Evolutionary conservation across 1,284 basidiomycete genomes (phyloP), one percentile per base, ranked within the genome.

Genomic region (Xerocomus nothofagi): DNA sequence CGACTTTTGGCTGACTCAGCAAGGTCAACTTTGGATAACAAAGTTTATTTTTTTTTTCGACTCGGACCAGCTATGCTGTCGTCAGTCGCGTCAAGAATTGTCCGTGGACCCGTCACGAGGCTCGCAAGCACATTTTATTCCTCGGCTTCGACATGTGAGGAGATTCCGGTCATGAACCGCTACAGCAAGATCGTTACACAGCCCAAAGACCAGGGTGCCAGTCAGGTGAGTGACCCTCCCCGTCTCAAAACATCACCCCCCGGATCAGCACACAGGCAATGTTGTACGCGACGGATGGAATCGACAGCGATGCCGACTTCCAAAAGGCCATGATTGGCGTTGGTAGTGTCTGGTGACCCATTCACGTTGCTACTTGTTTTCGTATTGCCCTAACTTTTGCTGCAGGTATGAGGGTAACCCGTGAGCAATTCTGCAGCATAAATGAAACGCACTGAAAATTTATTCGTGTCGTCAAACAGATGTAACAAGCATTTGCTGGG

Each of bases 281-380:
- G 94, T 73, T 98, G 41, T 98, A 94, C 69, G 94, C 93, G 18
- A 98, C 94, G 1, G 94, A 97, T 24, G 93, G 92, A 23, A 80
- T 98, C 53, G 74, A 81, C 26, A 73, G 63, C 23, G 86, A 93
- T 56, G 79, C 76, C 11, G 94, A 98, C 71, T 86, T 98, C 55
- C 76, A 90, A 62, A 97, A 95, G 71, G 85, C 93, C 47, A 97
- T 98, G 94, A 89, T 98, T 53, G 94, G 94, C 52, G 85, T 98
- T 34, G 94, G 86, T 8, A 94, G 91, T 59, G 88, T 98, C 27
- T 98, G 94, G 94, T 94, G 65, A 70, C 86, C 76, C 33, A 15
- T 34, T 32, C 56, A 23, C 23, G 7, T 29, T 23, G 17, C 15
- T 32, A 6, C 44, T 41, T 10, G 36, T 48, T 21, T 36, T 14